Percentiles rank a stretch among this genome's conserved stretches.
Conservation (phyloP, 2,329 filamentous ascomycete genomes). For the Ceratocystis albifundus region DNA sequence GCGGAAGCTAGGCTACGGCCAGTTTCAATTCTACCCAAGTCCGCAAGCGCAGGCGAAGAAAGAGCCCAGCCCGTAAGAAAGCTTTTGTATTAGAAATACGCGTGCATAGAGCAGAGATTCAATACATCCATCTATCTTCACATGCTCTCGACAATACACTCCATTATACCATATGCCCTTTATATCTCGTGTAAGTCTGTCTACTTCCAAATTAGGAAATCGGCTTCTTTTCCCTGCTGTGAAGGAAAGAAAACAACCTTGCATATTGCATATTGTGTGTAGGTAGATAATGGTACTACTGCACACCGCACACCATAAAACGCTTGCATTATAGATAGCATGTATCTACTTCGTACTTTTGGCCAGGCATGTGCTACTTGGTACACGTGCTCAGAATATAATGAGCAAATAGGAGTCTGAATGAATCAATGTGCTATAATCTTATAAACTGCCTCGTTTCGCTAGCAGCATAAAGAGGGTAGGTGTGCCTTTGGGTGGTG, state of each 20-base stretch:
- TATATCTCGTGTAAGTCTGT: not conserved
- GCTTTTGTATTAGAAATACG: not conserved
- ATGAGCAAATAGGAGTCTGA: not conserved
- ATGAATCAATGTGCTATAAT: too few species aligned
- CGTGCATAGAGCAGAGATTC: too few species aligned
- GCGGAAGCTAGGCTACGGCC: not conserved
- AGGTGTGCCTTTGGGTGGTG: not conserved
- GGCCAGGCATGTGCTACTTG: not conserved
- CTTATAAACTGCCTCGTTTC: too few species aligned
- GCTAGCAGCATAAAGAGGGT: not conserved
- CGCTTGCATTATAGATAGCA: not conserved
- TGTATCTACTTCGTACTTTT: not conserved
- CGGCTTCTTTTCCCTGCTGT: not conserved
- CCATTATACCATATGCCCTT: not conserved
- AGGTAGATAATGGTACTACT: not conserved
- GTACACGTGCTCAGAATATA: not conserved
- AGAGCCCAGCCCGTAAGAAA: not conserved
- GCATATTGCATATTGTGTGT: not conserved
- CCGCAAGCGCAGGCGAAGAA: not conserved
- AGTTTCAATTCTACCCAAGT: not conserved
- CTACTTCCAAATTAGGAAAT: slow-evolving; percentile 2
- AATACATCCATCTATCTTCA: too few species aligned
- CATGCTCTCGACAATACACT: not conserved
- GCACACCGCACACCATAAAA: too few species aligned
- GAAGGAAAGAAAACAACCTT: not conserved